phyloP scores from a whole-genome alignment of 805 yeast genomes.

The Nakazawaea ishiwadae region DNA sequence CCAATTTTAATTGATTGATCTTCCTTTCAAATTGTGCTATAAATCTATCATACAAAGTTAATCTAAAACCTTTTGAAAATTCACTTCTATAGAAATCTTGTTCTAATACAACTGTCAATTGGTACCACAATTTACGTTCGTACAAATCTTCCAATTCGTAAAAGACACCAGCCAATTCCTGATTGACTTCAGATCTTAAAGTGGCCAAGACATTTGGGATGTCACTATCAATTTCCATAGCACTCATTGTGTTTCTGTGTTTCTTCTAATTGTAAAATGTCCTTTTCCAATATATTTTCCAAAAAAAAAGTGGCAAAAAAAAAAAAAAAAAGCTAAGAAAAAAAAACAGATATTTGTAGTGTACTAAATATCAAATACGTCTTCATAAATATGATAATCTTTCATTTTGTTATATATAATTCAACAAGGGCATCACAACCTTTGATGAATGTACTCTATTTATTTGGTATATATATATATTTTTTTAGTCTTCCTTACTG shows the following conservation, averaged over 20 bases:
- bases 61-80: conserved; percentile 48
- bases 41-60: conserved; percentile 67
- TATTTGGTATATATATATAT: neutral
- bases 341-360: neutral
- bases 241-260: conserved; percentile 6
- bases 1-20: conserved; percentile 74
- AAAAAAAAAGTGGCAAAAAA: too few species aligned
- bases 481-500: conserved; percentile 9
- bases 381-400: too few species aligned
- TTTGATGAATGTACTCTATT: too few species aligned
- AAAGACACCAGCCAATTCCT: conserved; percentile 56
- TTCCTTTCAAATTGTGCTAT: conserved; percentile 61
- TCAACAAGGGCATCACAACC: too few species aligned
- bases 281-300: too few species aligned
- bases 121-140: conserved; percentile 94
- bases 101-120: conserved; percentile 65
- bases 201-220: conserved; percentile 49
- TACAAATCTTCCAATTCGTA: conserved; percentile 76
- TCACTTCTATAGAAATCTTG: conserved; percentile 55
- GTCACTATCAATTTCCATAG: conserved; percentile 24
- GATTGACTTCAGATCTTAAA: conserved; percentile 62
- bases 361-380: neutral
- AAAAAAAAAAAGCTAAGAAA: too few species aligned
- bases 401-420: too few species aligned
- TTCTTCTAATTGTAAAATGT: too few species aligned